A percentile compares a stretch with the other conserved stretches of the same genome.
Evolutionary conservation across 208 protist genomes (phyloP).

Genomic region (Perkinsela sp.): DNA sequence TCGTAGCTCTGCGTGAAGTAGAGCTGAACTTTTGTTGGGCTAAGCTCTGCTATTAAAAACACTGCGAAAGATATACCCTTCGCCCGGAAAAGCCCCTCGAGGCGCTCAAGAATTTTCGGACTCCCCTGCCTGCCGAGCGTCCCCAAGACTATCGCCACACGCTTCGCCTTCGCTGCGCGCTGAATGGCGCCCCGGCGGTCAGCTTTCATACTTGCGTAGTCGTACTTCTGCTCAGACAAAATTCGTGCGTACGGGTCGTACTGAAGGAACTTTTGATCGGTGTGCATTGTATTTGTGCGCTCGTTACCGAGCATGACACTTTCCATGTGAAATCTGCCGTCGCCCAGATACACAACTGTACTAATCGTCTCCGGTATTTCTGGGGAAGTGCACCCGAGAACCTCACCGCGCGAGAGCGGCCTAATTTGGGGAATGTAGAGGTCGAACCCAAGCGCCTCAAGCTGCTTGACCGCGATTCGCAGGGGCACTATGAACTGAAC

Average conservation of each 20-base stretch:
- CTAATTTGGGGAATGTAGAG: conserved; percentile 70
- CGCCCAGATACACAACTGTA: conserved; percentile 75
- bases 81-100: conserved; percentile 39
- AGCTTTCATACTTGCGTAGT: conserved; percentile 59
- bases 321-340: conserved; percentile 94
- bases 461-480: conserved; percentile 29
- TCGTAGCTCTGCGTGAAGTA: conserved; percentile 61
- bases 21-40: conserved; percentile 64
- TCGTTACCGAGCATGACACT: conserved; percentile 92
- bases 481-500: conserved; percentile 88
- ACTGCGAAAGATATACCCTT: conserved; percentile 33
- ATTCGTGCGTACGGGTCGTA: conserved; percentile 88
- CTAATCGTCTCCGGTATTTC: conserved; percentile 29
- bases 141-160: conserved; percentile 82
- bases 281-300: conserved; percentile 8
- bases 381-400: conserved; percentile 92
- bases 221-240: conserved; percentile 72
- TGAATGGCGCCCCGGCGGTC: conserved; percentile 44
- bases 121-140: conserved; percentile 88
- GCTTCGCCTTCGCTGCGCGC: conserved; percentile 26
- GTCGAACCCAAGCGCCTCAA: conserved; percentile 54
- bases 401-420: conserved; percentile 83
- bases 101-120: conserved; percentile 61
- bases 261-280: conserved; percentile 22
- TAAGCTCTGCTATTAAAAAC: conserved; percentile 87